Conservation (phyloP, 2,329 filamentous ascomycete species). For the Ceratocystis harringtonii region DNA sequence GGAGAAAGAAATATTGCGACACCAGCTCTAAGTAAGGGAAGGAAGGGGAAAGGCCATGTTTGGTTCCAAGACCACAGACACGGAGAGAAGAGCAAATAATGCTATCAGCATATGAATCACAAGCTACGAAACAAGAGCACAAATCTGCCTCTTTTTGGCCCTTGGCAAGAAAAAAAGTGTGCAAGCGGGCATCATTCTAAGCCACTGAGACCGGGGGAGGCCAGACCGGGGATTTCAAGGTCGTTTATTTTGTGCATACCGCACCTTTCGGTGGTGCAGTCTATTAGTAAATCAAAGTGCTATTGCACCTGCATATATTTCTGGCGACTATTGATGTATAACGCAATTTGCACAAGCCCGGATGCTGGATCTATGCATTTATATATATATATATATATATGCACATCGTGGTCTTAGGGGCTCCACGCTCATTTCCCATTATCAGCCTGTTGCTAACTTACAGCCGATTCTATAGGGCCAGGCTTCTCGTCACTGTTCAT, state of each 20-base stretch:
- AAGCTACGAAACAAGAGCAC: too few relatives aligned
- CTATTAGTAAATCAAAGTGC: neutral
- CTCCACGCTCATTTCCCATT: constrained; percentile 6
- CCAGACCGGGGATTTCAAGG: too few relatives aligned
- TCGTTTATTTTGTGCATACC: too few relatives aligned
- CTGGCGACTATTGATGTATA: too few relatives aligned
- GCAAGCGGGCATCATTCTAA: too few relatives aligned
- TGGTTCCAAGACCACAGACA: neutral
- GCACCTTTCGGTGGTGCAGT: too few relatives aligned
- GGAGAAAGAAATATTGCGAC: neutral
- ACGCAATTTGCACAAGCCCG: neutral
- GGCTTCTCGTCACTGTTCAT: too few relatives aligned
- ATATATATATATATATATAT: neutral
- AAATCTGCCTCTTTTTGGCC: too few relatives aligned
- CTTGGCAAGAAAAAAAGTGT: too few relatives aligned
- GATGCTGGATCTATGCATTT: neutral
- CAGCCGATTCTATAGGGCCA: neutral
- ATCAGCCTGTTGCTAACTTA: neutral
- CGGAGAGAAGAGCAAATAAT: neutral
- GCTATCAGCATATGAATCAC: neutral
- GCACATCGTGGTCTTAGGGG: neutral
- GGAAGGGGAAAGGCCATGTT: neutral
- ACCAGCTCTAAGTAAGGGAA: neutral
- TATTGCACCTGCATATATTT: neutral
- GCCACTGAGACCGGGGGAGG: too few relatives aligned